Evolutionary conservation across 176 grass and related monocot genomes (phyloP), one percentile per base, ranked within the genome.

Genomic region (Oryza glaberrima): DNA sequence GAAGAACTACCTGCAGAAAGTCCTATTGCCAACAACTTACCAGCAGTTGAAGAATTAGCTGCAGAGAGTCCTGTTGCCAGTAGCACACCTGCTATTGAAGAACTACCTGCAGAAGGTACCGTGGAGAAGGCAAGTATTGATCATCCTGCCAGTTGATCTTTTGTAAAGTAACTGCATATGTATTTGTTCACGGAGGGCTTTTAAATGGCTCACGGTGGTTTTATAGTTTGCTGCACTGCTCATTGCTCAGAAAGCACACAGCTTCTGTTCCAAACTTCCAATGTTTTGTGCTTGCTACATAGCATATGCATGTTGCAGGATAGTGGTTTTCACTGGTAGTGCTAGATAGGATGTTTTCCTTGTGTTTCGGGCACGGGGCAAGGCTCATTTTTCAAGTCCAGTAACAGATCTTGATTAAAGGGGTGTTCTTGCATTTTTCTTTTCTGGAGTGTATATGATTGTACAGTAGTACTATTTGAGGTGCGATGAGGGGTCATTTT

Each of bases 11-110:
- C 40, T 36, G 45, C 72, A 41, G 60, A 76, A 15, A 81, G 70
- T 34, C 45, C 77, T 40, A n/a, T 60, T 15, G 25, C 45, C 3
- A 26, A 26, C 67, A 72, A 44, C 77, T 45, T 66, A 13, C 26
- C 61, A 19, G 26, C 32, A 36, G 67, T 78, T 35, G 56, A 74
- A 69, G 87, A 91, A 76, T 45, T 66, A 66, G 43, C 84, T 5
- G 65, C 61, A 67, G 72, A 74, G 49, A 38, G 81, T 68, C 46
- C 20, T 12, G 19, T 19, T 63, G 20, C 58, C 4, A 47, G 52
- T 77, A 78, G 52, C 78, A 60, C 77, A 51, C 22, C 54, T 68
- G 40, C 72, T 49, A 66, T 82, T 26, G 82, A 79, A 45, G 89
- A 91, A 76, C 51, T 70, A 66, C 49, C 84, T 5, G 54, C 51